Evolutionary conservation across 2,329 filamentous ascomycete species (phyloP), one percentile per base, ranked within the genome.

Genomic region (Scedosporium dehoogii): DNA sequence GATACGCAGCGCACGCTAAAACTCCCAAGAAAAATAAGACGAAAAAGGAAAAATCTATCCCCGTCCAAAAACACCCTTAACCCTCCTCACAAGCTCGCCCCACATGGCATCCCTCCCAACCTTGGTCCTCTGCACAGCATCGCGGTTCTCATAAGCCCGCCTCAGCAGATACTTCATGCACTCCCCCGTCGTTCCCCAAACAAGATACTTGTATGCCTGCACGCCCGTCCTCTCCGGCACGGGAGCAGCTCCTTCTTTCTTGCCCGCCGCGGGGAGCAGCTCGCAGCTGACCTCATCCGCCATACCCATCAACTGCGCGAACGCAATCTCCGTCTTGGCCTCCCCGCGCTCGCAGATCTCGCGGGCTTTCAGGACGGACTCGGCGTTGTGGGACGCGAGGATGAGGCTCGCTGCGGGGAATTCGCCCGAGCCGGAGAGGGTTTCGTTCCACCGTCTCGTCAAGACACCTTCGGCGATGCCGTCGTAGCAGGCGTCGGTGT

Each of bases 281-380:
- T 85, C 83, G 70, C 84, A 87, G 72, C 88, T 91, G 60, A 97
- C 86, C 71, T 97, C 92, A 68, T 97, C 93, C 1, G 93, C 93
- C 93, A 97, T 97, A 48, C 93, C 92, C 77, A 93, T 89, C 1
- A 97, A 83, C 76, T 97, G 92, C 2, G 89, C 78, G 57, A 76
- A 79, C 0, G 74, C 72, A 53, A 78, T 69, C 25, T 72, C 70
- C 0, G 73, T 74, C 69, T 74, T 74, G 65, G 76, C 75, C 7
- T 69, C 70, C 12, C 76, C 76, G 6, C 69, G 73, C 67, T 79
- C 79, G 63, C 82, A 76, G 27, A 87, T 73, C 12, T 74, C 76
- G 25, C 81, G 80, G 14, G 82, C 83, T 58, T 76, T 78, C 25
- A 79, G 76, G 7, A 96, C 87, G 3, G 89, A 90, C 48, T 83